These are phyloP conservation scores for Eimeria falciformis DNA, from an alignment of 169 alveolate genomes.

Conservation along the genomic window DNA sequence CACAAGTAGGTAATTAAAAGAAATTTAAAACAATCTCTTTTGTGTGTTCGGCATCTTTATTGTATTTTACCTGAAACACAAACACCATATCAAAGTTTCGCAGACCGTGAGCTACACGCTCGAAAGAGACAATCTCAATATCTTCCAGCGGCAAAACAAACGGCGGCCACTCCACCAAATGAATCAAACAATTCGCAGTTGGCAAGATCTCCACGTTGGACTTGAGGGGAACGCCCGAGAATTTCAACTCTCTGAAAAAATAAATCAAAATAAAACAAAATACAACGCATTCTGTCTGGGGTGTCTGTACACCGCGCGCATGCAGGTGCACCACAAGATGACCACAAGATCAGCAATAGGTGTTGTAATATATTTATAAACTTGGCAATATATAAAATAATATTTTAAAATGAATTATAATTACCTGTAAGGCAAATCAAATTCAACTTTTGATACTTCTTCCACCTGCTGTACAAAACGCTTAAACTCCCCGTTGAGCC, in stretches of 20 bases:
- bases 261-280: background rate
- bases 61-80: conserved; percentile 88
- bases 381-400: background rate
- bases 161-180: conserved; percentile 97
- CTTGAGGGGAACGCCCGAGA: conserved; percentile 97
- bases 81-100: conserved; percentile 98
- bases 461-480: conserved; percentile 88
- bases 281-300: background rate
- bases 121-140: conserved; percentile 97
- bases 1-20: background rate
- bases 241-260: conserved; percentile 90
- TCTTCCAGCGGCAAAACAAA: conserved; percentile 96
- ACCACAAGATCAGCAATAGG: background rate
- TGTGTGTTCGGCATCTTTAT: too few species aligned
- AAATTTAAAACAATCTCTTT: background rate
- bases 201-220: conserved; percentile 96
- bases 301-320: background rate
- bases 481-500: conserved; percentile 94
- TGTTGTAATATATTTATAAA: background rate
- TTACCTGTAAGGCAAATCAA: conserved; percentile 89
- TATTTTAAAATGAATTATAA: background rate
- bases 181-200: conserved; percentile 96
- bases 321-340: background rate
- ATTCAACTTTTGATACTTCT: conserved; percentile 84
- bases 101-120: conserved; percentile 96